Evolutionary conservation across 345 rosid species (phyloP).

Genomic region (Rubroshorea leprosula): DNA sequence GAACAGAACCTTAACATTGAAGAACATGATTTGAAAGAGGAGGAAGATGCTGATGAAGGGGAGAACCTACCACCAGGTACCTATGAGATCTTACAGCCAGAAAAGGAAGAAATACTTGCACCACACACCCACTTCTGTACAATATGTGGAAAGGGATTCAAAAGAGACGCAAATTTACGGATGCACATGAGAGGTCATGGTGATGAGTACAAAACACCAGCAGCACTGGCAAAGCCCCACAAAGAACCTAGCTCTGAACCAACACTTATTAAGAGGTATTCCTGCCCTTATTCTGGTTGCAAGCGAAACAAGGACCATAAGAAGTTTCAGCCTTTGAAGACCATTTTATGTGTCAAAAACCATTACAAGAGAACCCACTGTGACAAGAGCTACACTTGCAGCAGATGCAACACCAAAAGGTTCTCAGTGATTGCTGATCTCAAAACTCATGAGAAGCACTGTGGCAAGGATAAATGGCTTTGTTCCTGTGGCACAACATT

Average conservation of each 20-base stretch:
- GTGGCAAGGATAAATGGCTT: conserved; percentile 96
- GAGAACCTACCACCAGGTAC: conserved; percentile 94
- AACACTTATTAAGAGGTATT: conserved; percentile 73
- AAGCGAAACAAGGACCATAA: conserved; percentile 96
- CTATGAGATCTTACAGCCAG: conserved; percentile 83
- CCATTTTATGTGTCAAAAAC: conserved; percentile 86
- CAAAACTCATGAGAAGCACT: conserved; percentile 97
- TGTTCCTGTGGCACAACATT: conserved; percentile 97
- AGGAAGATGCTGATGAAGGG: conserved; percentile 89
- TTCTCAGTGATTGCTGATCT: conserved; percentile 95
- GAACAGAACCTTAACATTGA: conserved; percentile 44
- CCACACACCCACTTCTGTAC: conserved; percentile 97
- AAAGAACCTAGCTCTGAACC: conserved; percentile 66
- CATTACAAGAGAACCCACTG: conserved; percentile 97
- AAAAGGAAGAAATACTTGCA: conserved; percentile 96
- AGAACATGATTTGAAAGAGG: conserved; percentile 80
- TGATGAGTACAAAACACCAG: conserved; percentile 89
- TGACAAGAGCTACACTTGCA: conserved; percentile 84
- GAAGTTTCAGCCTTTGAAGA: conserved; percentile 93
- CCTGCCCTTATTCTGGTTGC: conserved; percentile 91
- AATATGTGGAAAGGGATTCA: conserved; percentile 96
- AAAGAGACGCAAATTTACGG: conserved; percentile 89
- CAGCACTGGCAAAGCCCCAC: conserved; percentile 87
- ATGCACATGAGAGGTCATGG: conserved; percentile 99
- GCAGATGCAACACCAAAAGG: conserved; percentile 91